Evolutionary conservation across 2,329 filamentous ascomycete genomes (phyloP).

Genomic region (Colletotrichum navitas): DNA sequence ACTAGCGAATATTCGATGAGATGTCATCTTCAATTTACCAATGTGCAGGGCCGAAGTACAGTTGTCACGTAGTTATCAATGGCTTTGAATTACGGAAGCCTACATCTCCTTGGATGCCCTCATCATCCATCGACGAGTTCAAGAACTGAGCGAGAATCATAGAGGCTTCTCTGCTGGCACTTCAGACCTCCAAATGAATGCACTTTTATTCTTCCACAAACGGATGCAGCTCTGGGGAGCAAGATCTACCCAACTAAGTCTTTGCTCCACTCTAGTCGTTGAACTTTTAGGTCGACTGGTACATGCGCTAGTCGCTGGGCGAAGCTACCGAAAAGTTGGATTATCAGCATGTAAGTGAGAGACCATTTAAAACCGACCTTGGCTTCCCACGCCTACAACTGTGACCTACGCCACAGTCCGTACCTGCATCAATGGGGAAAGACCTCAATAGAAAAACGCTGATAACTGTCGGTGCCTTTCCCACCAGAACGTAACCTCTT

Average conservation of each 20-base stretch:
- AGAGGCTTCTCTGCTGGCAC: background rate
- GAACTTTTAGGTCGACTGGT: background rate
- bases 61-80: background rate
- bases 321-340: conserved; percentile 8
- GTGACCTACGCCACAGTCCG: background rate
- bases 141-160: background rate
- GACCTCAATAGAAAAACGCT: background rate
- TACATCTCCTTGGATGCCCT: background rate
- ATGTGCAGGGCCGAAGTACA: background rate
- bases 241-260: background rate
- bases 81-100: background rate
- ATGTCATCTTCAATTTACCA: background rate
- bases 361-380: background rate
- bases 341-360: background rate
- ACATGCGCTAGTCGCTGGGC: conserved; percentile 2
- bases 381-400: background rate
- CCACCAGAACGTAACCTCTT: background rate
- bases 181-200: background rate
- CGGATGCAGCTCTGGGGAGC: background rate
- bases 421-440: background rate
- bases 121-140: background rate
- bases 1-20: background rate
- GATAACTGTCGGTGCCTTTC: background rate
- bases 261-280: background rate
- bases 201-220: background rate